phyloP scores from a whole-genome alignment of 768 basidiomycete species.

The Gelatoporia subvermispora region DNA sequence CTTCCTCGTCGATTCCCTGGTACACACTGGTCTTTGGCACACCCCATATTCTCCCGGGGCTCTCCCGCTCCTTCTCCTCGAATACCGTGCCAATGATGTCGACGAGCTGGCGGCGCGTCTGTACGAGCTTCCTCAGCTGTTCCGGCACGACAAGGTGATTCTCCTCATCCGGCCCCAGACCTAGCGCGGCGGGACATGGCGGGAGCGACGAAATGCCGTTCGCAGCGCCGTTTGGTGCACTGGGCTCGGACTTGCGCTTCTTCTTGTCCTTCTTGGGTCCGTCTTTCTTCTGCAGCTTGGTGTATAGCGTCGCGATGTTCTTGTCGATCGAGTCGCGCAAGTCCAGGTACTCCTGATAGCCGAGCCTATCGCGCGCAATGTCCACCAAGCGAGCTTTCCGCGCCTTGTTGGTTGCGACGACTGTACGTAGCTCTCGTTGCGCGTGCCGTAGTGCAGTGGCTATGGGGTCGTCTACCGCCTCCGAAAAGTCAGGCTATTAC shows the following conservation, averaged over 20 bases:
- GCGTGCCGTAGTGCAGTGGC: constrained; percentile 85
- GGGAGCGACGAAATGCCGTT: constrained; percentile 33
- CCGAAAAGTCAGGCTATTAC: constrained; percentile 63
- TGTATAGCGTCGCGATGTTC: constrained; percentile 68
- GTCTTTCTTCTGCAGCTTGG: constrained; percentile 81
- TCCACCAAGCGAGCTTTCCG: constrained; percentile 68
- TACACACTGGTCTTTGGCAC: constrained; percentile 73
- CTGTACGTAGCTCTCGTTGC: constrained; percentile 72
- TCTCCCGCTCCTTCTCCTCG: constrained; percentile 60
- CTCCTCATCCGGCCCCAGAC: constrained; percentile 65
- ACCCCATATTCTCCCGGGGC: constrained; percentile 72
- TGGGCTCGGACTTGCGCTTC: constrained; percentile 62
- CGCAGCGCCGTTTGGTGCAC: constrained; percentile 24
- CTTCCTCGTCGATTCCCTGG: constrained; percentile 66
- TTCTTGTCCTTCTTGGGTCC: constrained; percentile 63
- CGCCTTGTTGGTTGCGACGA: constrained; percentile 78
- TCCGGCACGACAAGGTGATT: constrained; percentile 59
- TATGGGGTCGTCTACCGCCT: constrained; percentile 90
- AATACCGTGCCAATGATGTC: constrained; percentile 72
- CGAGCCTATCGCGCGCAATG: constrained; percentile 82
- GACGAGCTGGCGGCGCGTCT: constrained; percentile 76
- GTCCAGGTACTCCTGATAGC: constrained; percentile 88
- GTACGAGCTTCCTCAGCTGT: constrained; percentile 65
- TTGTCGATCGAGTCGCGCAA: constrained; percentile 83
- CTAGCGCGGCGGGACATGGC: constrained; percentile 68